Evolutionary conservation across 768 basidiomycete species (phyloP).

Genomic region (Leccinum olivaceopallidum): DNA sequence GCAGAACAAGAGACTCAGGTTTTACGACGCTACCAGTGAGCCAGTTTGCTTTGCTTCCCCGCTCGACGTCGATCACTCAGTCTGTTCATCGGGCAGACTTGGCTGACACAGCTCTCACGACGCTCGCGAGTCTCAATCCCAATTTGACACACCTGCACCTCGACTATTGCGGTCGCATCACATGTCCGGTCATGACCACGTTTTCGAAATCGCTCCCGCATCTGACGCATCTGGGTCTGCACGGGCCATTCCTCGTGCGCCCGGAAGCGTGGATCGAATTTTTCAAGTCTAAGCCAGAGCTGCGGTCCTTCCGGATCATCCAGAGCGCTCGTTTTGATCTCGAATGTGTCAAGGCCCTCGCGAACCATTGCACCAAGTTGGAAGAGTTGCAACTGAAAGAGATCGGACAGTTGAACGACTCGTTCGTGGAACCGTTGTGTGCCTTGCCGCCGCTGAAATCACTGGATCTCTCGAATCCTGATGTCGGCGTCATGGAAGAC

Average conservation of each 20-base stretch:
- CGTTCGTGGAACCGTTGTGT: constrained; percentile 56
- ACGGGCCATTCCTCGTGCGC: constrained; percentile 86
- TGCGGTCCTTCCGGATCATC: constrained; percentile 76
- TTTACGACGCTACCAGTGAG: constrained; percentile 93
- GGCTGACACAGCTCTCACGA: constrained; percentile 59
- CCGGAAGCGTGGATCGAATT: constrained; percentile 72
- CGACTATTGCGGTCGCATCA: constrained; percentile 83
- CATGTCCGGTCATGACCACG: constrained; percentile 54
- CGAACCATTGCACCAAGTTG: constrained; percentile 50
- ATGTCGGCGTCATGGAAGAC: constrained; percentile 52
- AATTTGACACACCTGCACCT: constrained; percentile 78
- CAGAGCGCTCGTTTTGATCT: constrained; percentile 87
- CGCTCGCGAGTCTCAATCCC: constrained; percentile 80
- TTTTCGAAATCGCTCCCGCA: constrained; percentile 66
- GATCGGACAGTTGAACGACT: constrained; percentile 68
- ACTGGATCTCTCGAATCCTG: constrained; percentile 72
- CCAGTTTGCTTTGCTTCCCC: neutral
- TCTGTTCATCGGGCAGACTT: constrained; percentile 52
- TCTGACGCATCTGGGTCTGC: constrained; percentile 73
- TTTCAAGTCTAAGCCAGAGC: constrained; percentile 59
- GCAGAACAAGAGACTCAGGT: constrained; percentile 59
- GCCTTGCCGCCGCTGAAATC: constrained; percentile 41
- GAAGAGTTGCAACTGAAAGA: constrained; percentile 78
- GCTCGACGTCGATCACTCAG: neutral
- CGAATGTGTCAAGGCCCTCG: constrained; percentile 60